phyloP scores from a whole-genome alignment of 306 rosid genomes.

The Clitoria ternatea region DNA sequence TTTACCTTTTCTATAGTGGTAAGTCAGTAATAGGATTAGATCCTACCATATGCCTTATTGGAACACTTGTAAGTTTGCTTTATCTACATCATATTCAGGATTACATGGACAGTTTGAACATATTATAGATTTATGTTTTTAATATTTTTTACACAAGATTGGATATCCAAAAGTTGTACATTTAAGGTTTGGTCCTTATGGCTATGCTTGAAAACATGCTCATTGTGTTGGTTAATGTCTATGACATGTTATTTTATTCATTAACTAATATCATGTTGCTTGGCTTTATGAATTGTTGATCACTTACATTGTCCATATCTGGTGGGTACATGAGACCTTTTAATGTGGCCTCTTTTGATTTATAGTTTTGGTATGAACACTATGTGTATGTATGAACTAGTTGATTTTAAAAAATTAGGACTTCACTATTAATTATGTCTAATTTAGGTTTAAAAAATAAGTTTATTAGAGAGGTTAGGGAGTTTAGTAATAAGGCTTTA shows the following conservation, averaged over 20 bases:
- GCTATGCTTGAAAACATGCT: not conserved
- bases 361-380: not conserved
- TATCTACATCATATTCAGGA: not conserved
- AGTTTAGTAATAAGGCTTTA: too few relatives aligned
- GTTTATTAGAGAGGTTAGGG: too few relatives aligned
- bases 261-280: not conserved
- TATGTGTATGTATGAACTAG: too few relatives aligned
- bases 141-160: not conserved
- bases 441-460: too few relatives aligned
- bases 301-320: slow-evolving; percentile 4
- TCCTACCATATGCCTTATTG: not conserved
- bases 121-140: not conserved
- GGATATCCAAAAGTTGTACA: not conserved
- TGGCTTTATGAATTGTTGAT: not conserved
- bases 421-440: too few relatives aligned
- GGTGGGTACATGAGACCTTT: slow-evolving; percentile 46
- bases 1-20: not conserved
- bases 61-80: not conserved
- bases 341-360: slow-evolving; percentile 33
- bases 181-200: not conserved
- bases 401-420: too few relatives aligned
- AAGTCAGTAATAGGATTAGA: not conserved
- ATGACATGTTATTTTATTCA: not conserved
- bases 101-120: not conserved
- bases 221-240: slow-evolving; percentile 19